A percentile compares a stretch with the other conserved stretches of the same genome.
phyloP scores from a whole-genome alignment of 169 alveolate genomes.

The Cryptosporidium ubiquitum region DNA sequence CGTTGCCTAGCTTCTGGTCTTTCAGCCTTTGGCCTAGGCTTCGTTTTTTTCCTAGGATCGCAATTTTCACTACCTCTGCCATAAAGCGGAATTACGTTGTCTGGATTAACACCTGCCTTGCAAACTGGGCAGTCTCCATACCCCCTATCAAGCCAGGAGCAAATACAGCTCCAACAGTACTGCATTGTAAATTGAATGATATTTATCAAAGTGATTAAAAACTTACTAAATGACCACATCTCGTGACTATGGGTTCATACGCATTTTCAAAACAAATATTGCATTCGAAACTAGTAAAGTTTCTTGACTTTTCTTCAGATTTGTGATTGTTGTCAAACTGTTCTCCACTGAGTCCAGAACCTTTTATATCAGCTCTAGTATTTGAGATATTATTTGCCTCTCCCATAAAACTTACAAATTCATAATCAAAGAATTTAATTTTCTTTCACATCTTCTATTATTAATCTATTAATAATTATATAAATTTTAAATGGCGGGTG shows the following conservation, averaged over 20 bases:
- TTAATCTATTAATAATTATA: neutral
- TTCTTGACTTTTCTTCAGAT: slow-evolving; percentile 38
- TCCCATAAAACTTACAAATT: neutral
- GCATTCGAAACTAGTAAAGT: slow-evolving; percentile 90
- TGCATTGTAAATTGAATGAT: neutral
- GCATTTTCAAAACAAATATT: slow-evolving; percentile 96
- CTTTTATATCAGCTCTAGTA: neutral
- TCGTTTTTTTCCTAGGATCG: slow-evolving; percentile 82
- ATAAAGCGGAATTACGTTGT: slow-evolving; percentile 91
- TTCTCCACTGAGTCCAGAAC: neutral
- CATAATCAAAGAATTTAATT: neutral
- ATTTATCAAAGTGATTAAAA: slow-evolving; percentile 47
- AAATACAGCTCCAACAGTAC: slow-evolving; percentile 94
- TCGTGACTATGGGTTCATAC: slow-evolving; percentile 95
- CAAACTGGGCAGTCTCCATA: slow-evolving; percentile 94
- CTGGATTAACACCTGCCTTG: slow-evolving; percentile 91
- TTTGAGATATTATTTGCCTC: neutral
- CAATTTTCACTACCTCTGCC: slow-evolving; percentile 83
- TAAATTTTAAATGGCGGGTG: neutral
- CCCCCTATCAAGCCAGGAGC: slow-evolving; percentile 91
- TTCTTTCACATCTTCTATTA: slow-evolving; percentile 13
- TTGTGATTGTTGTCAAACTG: neutral
- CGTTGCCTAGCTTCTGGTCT: slow-evolving; percentile 74
- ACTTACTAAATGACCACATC: slow-evolving; percentile 94
- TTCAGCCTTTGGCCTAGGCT: slow-evolving; percentile 74